These are phyloP conservation scores for Exophiala aquamarina DNA, from an alignment of 2,329 filamentous ascomycete genomes.

Conservation along the genomic window DNA sequence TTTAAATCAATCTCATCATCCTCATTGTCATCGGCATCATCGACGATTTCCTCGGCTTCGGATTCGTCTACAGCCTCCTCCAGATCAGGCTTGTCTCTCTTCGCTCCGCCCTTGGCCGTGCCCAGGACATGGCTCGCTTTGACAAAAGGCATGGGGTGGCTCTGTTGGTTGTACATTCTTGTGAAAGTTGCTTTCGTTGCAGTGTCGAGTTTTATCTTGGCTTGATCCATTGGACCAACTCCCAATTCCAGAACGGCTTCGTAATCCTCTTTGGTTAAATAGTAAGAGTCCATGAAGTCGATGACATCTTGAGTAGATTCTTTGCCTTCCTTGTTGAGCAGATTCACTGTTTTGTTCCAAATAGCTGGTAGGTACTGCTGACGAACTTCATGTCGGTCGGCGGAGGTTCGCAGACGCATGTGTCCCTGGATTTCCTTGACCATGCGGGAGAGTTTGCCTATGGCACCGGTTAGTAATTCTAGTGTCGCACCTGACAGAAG, in stretches of 20 bases:
- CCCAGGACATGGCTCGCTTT: conserved; percentile 77
- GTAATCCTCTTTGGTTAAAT: conserved; percentile 89
- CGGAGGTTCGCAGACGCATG: conserved; percentile 88
- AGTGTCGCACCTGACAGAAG: neutral
- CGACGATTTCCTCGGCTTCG: conserved; percentile 61
- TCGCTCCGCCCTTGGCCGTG: conserved; percentile 59
- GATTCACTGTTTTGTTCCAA: conserved; percentile 76
- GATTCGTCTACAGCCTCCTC: conserved; percentile 96
- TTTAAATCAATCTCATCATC: conserved; percentile 80
- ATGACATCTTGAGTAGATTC: conserved; percentile 82
- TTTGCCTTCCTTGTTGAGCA: conserved; percentile 75
- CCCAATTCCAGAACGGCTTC: conserved; percentile 90
- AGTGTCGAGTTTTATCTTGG: conserved; percentile 72
- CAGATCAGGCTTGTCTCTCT: conserved; percentile 81
- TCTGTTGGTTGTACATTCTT: conserved; percentile 80
- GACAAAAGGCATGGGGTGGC: conserved; percentile 93
- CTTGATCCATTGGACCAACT: conserved; percentile 78
- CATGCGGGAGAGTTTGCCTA: conserved; percentile 68
- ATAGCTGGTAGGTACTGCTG: conserved; percentile 91
- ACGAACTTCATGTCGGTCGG: conserved; percentile 87
- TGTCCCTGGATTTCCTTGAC: conserved; percentile 95
- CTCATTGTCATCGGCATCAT: conserved; percentile 61
- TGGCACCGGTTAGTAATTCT: conserved; percentile 21
- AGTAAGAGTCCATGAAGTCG: conserved; percentile 95
- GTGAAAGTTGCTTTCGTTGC: conserved; percentile 91